Base-by-base conservation (phyloP, 208 protist genomes). In the Naegleria gruberi region DNA sequence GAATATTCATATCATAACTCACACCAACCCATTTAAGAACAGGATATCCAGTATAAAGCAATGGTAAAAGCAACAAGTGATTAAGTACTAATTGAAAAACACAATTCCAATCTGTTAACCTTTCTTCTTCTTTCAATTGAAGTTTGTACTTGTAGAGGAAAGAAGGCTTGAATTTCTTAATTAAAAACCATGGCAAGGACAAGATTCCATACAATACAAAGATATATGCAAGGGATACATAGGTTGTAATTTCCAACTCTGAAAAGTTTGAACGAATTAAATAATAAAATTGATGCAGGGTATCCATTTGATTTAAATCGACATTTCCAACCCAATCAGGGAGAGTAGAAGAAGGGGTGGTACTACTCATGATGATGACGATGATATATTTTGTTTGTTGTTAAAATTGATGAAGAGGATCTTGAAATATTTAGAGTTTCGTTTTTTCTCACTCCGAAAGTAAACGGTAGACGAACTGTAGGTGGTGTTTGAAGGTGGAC, bases 81-180 rank as follows among this genome's bases (percentile, higher is more conserved):
- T 93, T 93, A 42, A 92, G 89, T 46, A 92, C n/a, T 17, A 93
- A 46, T 15, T 90, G 34, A 44, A 84, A 34, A 26, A 93, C 89
- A 82, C 91, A 93, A 43, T 89, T n/a, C 91, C 83, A 87, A 55
- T 87, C 83, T n/a, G 83, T 87, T 55, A 8, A 43, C 15, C 65
- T 26, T 87, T 87, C 83, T 51, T 87, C 83, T 87, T 87, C 40
- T 23, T 55, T 23, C 19, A 15, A 6, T 87, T 93, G 89, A 90
- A 93, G 17, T 43, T 46, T 91, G 43, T 89, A 88, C 89, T 91
- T 43, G 34, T 55, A 87, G 1, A 87, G 42, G 44, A 87, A 87
- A 57, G 12, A 15, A 37, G 83, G 45, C 30, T 88, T 88, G n/a
- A 92, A 45, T 51, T 77, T 88, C 40, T 92, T 81, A 37, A 87